Base-by-base conservation (phyloP, 257 asterid genomes). In the Penstemon newberryi region DNA sequence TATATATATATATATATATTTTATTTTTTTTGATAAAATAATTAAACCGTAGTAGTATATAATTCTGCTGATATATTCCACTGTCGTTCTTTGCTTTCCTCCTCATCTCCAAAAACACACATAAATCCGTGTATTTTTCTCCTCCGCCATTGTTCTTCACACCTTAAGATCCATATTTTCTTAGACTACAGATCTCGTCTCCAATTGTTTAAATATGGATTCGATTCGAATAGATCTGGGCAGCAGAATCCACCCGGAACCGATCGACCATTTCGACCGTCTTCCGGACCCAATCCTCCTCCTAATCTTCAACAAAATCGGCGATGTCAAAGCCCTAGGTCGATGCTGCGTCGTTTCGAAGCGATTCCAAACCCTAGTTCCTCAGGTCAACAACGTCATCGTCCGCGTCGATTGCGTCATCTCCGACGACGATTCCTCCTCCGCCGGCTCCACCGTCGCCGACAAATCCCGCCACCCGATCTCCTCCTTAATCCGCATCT, bases 321-420 rank as follows among this genome's bases (percentile, higher is more conserved):
- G 93, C 49, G 98, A 86, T 67, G 98, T 92, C 59, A 92, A 92
- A 70, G 87, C 93, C 13, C 37, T 92, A 42, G 98, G 98, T 8
- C 82, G 94, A 4, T 88, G 97, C 89, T 85, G 87, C 70, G 90
- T 82, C 55, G 98, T 92, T 67, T 86, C 92, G 13, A 75, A 57
- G 63, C 78, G 97, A 6, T 90, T 92, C 56, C 89, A 88, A 71
- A 78, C 88, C 7, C 85, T 92, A 43, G 92, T 90, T 8, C 87
- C 97, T 12, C 93, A 85, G 53, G 98, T 92, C 42, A 96, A 92
- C 64, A 80, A 83, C 88, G 89, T 90, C 54, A 75, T 90, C 5
- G 98, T 92, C 56, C 95, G 95, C 13, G 98, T 92, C 58, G 98
- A 92, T 63, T 92, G 98, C 75, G 98, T 92, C 5, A 88, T 90